Base-by-base conservation (phyloP, 345 rosid species). In the Moringa oleifera region DNA sequence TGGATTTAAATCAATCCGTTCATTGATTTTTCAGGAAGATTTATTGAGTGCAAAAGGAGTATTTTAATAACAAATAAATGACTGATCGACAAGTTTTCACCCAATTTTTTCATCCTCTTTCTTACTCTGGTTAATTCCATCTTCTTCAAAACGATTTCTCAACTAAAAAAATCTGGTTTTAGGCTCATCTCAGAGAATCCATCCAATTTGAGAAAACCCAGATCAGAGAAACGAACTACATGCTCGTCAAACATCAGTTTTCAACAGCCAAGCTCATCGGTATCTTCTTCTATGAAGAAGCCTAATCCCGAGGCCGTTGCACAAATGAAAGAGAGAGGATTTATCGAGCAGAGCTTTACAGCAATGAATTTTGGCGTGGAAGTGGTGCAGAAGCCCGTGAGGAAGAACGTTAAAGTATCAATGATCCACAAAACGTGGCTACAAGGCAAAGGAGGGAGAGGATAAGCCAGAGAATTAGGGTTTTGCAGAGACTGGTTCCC, bases 391-490 rank as follows among this genome's bases (percentile, higher is more conserved):
- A 93, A 75, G 69, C 96, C 96, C 2, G 83, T 72, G 76, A 85
- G 97, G 79, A 93, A 90, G 81, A 93, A 93, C 57, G 94, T 90
- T 24, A 83, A 69, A 77, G 84, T 93, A 75, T 93, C 98, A 15
- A 77, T 1, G 95, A 89, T 63, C 98, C 97, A 20, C 98, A 87
- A 53, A 89, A 97, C 0, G 88, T 83, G 47, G 98, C 98, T 12
- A 97, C 98, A n/a, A 84, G 98, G 80, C 91, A 87, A 68, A 83
- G 98, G 57, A 87, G 98, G 69, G 98, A 93, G 78, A 83, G 87
- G 68, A 90, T 93, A 57, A 88, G 98, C 49, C 96, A 93, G 69
- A 88, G 91, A 63, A 93, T 93, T 77, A 87, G 96, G 85, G 88
- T 86, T 81, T 71, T 93, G 66, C 98, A 93, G 73, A 84, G 79